Percentiles rank a stretch among this genome's conserved stretches.
These are phyloP conservation scores for Candida endomychidarum DNA, from an alignment of 805 yeast genomes.

Conservation along the genomic window DNA sequence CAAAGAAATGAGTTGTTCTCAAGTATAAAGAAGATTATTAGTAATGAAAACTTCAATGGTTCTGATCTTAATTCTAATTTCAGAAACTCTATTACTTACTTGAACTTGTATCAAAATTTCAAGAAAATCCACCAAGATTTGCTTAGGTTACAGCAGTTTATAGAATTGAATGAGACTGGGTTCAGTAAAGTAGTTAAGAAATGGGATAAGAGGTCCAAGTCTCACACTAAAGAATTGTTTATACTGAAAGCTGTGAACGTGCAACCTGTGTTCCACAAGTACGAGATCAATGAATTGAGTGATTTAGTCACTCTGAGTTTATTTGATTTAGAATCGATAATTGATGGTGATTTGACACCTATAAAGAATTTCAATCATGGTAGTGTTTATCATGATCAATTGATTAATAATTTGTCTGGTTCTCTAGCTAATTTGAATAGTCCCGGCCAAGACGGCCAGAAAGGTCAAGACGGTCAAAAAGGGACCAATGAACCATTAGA, in stretches of 20 bases:
- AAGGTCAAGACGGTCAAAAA: no score
- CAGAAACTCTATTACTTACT: constrained; percentile 72
- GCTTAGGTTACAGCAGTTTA: constrained; percentile 86
- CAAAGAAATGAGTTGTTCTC: constrained; percentile 58
- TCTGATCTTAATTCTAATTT: constrained; percentile 31
- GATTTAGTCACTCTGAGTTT: constrained; percentile 69
- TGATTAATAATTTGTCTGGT: constrained; percentile 12
- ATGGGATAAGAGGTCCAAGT: constrained; percentile 96
- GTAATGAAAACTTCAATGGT: constrained; percentile 10
- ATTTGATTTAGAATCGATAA: constrained; percentile 67
- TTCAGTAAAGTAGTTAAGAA: constrained; percentile 93
- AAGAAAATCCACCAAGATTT: constrained; percentile 87
- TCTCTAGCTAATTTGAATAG: neutral
- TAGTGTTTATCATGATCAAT: constrained; percentile 6
- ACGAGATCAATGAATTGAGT: constrained; percentile 78
- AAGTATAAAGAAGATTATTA: constrained; percentile 16
- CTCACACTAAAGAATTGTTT: constrained; percentile 90
- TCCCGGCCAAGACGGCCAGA: no score
- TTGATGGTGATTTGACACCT: constrained; percentile 45
- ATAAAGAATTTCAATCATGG: constrained; percentile 20
- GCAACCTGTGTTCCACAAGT: constrained; percentile 93
- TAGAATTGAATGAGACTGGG: constrained; percentile 93
- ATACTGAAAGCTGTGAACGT: constrained; percentile 90
- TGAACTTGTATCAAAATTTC: constrained; percentile 83
- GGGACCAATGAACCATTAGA: no score